Evolutionary conservation across 2,329 filamentous ascomycete species (phyloP), one percentile per base, ranked within the genome.

Genomic region (Alternaria consortialis): DNA sequence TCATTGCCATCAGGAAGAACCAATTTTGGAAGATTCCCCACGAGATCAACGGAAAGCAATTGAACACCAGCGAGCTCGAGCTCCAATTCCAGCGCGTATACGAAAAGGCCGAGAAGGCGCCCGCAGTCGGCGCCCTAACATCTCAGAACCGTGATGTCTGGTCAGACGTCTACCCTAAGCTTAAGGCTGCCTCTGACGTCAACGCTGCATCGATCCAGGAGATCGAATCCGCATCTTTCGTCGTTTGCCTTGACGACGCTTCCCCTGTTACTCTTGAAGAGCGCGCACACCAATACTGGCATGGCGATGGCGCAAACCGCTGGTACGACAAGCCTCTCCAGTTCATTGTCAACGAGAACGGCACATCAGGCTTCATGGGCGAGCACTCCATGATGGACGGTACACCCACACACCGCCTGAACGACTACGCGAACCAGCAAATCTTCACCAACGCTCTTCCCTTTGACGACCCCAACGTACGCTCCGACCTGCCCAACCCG

Each of bases 351-450:
- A 97, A 97, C 80, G 94, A 99, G 79, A 99, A 99, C 79, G 95
- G 95, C 71, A 97, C 95, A 7, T 91, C 95, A 2, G 95, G 95
- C 63, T 99, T 99, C 86, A 94, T 93, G 86, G 95, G 95, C 75
- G 95, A 99, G 83, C 95, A 99, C 86, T 96, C 92, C 73, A 98
- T 99, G 95, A 99, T 99, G 96, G 95, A 99, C 78, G 95, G 96
- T 67, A 99, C 95, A 7, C 94, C 96, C 1, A 99, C 96, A 2
- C 95, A 98, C 82, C 91, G 96, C 44, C 86, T 99, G 15, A 99
- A 97, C 80, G 95, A 99, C 85, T 95, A 93, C 76, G 87, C 96
- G 77, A 96, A 94, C 83, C 89, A 91, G 77, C 87, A 92, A 74
- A 97, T 98, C 79, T 94, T 97, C 82, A 90, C 90, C 83, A 94